phyloP scores from a whole-genome alignment of 2,329 filamentous ascomycete genomes.

The Neoascochyta sp. region DNA sequence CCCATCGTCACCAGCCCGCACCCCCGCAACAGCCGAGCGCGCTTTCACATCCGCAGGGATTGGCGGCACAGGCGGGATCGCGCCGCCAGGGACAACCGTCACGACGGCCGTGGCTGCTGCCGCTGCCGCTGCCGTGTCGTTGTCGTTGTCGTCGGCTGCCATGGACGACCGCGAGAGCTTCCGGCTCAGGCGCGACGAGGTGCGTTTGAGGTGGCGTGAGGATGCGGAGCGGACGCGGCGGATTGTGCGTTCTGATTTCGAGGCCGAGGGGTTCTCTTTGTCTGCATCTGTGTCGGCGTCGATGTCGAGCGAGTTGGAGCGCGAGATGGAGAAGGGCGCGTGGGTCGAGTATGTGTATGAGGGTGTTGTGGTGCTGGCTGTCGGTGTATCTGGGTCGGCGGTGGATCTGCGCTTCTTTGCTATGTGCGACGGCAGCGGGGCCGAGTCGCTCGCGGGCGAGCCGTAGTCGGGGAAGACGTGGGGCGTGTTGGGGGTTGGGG shows the following conservation, averaged over 20 bases:
- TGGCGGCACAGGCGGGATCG: slow-evolving; percentile 27
- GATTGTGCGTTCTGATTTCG: slow-evolving; percentile 8
- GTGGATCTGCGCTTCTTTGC: slow-evolving; percentile 41
- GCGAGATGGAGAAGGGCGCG: too few relatives aligned
- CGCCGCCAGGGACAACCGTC: slow-evolving; percentile 28
- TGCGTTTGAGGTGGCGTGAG: slow-evolving; percentile 12
- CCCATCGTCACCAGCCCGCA: slow-evolving; percentile 22
- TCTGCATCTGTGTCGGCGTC: slow-evolving; percentile 18
- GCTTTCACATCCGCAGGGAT: slow-evolving; percentile 22
- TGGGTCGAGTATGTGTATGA: neutral
- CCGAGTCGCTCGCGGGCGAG: slow-evolving; percentile 8
- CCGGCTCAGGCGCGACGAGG: slow-evolving; percentile 10
- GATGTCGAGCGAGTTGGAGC: slow-evolving; percentile 7
- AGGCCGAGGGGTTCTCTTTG: slow-evolving; percentile 3
- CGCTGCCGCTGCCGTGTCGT: too few relatives aligned
- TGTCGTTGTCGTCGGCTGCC: neutral
- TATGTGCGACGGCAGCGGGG: slow-evolving; percentile 12
- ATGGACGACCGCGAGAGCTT: neutral
- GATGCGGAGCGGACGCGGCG: slow-evolving; percentile 15
- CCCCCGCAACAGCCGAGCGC: slow-evolving; percentile 5
- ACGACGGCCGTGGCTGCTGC: slow-evolving; percentile 23
- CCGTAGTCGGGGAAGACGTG: slow-evolving; percentile 24
- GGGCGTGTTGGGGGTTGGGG: slow-evolving; percentile 6
- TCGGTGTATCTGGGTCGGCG: slow-evolving; percentile 23
- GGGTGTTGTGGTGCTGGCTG: slow-evolving; percentile 9